A percentile compares a stretch with the other conserved stretches of the same genome.
Evolutionary conservation across 2,329 filamentous ascomycete species (phyloP).

Genomic region (Aspergillus terreus): DNA sequence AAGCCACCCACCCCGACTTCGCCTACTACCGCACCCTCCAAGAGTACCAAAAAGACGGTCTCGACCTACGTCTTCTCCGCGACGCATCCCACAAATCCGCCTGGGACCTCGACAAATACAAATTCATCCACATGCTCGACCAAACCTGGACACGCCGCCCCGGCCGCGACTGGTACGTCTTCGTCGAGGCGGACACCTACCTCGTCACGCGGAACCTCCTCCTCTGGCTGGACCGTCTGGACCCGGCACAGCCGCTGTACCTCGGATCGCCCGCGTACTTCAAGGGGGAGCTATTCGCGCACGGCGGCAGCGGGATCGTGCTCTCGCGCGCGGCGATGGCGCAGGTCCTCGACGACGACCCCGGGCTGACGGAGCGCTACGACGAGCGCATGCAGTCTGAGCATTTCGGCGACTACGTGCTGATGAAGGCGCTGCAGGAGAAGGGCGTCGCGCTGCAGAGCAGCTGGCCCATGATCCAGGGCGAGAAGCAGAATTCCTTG

Average conservation of each 20-base stretch:
- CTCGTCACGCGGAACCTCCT: slow-evolving; percentile 53
- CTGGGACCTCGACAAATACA: slow-evolving; percentile 61
- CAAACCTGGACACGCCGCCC: slow-evolving; percentile 51
- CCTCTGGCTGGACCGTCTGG: slow-evolving; percentile 45
- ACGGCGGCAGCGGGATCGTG: slow-evolving; percentile 53
- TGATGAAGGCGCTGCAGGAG: slow-evolving; percentile 49
- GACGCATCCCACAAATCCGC: slow-evolving; percentile 30
- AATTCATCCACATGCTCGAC: slow-evolving; percentile 59
- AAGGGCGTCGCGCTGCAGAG: slow-evolving; percentile 39
- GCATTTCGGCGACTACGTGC: slow-evolving; percentile 54
- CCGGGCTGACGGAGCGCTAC: slow-evolving; percentile 46
- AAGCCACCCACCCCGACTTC: slow-evolving; percentile 48
- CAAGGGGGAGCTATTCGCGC: slow-evolving; percentile 46
- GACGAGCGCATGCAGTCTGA: slow-evolving; percentile 40
- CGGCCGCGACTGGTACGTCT: slow-evolving; percentile 57
- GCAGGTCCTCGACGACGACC: slow-evolving; percentile 42
- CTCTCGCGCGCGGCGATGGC: slow-evolving; percentile 53
- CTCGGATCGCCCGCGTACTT: slow-evolving; percentile 50
- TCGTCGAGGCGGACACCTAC: slow-evolving; percentile 58
- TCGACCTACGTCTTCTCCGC: slow-evolving; percentile 40
- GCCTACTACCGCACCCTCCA: slow-evolving; percentile 41
- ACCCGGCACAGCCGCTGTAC: slow-evolving; percentile 46
- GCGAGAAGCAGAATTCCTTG: slow-evolving; percentile 52
- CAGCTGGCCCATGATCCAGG: slow-evolving; percentile 52
- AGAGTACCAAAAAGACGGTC: slow-evolving; percentile 44